Base-by-base conservation (phyloP, 179 eudicot species). In the Patellifolia procumbens region DNA sequence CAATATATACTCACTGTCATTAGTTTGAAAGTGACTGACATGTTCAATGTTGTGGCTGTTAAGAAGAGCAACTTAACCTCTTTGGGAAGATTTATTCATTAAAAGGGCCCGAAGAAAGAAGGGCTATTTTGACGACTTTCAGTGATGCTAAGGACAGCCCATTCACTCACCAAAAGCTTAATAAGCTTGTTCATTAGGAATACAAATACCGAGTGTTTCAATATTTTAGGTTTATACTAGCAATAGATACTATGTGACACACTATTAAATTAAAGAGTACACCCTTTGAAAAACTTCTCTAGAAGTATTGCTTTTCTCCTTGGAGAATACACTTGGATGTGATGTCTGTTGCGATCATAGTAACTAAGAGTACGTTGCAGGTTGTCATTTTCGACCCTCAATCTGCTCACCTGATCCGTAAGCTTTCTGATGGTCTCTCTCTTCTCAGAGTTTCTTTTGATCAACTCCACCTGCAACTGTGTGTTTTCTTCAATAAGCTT, bases 371-470 rank as follows among this genome's bases (percentile, higher is more conserved):
- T 43, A 29, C 46, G 79, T 37, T 65, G 62, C 65, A 79, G 46
- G 9, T 61, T 42, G 37, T 75, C 64, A 31, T 82, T 82, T 24
- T 79, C 80, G 1, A 35, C 64, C 71, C 26, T 37, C 80, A 82
- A 58, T 49, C 37, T 56, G 26, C 32, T 75, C 66, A 82, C 67
- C 58, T 75, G 77, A n/a, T 71, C 74, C 51, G 66, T 65, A 48
- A 82, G 82, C 71, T 75, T 73, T 48, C 48, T 55, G 34, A 82
- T 82, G 74, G 37, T 59, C 51, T 72, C 82, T 49, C 80, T 82
- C 67, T 82, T 82, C 74, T 82, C 85, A 7, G 73, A 73, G 60
- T 82, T 82, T 60, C 82, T 56, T 72, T 67, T 75, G 16, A 82
- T 79, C 67, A 82, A 59, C 65, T 79, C 85, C 29, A 70, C 39